Evolutionary conservation across 2,329 filamentous ascomycete species (phyloP), one percentile per base, ranked within the genome.

Genomic region (Dactylella cylindrospora): DNA sequence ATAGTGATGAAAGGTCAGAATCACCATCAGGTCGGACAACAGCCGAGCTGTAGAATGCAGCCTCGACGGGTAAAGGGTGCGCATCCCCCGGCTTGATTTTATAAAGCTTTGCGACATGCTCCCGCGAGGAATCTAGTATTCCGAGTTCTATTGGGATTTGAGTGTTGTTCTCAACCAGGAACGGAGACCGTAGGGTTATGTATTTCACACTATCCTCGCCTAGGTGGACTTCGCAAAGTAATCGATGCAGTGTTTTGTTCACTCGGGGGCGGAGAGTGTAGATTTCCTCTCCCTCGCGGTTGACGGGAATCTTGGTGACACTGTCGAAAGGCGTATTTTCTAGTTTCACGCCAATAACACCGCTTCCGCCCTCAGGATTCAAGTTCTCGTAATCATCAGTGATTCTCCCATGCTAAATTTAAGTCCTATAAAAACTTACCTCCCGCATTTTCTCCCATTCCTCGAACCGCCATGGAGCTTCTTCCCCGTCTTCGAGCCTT

Each of bases 161-260:
- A 0, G 93, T 98, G 65, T 93, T 87, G 73, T 98, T 98, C 71
- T 98, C 93, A 5, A 98, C 84, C 0, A 96, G 75, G 1, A 98
- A 76, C 0, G 93, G 93, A 13, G 91, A 97, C 20, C 93, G 83
- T 70, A 98, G 84, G 1, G 90, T 98, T 70, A 98, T 94, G 71
- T 95, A 94, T 76, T 98, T 98, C 75, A 98, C 88, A 69, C 97
- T 97, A 76, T 98, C 91, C 0, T 82, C 76, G n/a, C 90, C 93
- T 19, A 98, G 79, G 47, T 82, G 88, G 47, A 98, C 86, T 54
- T 98, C 93, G 0, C 97, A 90, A 19, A 97, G 82, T 13, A 98
- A 80, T 17, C 90, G 86, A 72, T 98, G 94, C 66, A 91, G 79
- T 2, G 95, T 80, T 57, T 86, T 81, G 69, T 95, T 86, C 64